Evolutionary conservation across 2,329 filamentous ascomycete species (phyloP).

Genomic region (Trichoderma atroviride): DNA sequence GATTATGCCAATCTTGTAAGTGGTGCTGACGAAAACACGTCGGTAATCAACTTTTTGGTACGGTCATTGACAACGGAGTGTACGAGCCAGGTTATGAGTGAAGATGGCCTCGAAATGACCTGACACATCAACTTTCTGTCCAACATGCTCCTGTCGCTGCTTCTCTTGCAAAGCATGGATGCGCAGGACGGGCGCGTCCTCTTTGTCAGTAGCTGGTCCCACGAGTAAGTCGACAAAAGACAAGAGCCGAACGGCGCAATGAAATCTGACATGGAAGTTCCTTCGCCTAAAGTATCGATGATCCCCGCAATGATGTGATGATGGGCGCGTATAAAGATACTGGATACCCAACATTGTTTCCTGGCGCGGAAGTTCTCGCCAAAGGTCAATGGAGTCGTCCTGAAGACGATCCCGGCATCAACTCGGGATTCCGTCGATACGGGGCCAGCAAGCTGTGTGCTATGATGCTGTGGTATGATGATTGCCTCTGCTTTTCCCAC

Average conservation of each 20-base stretch:
- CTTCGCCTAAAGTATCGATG: constrained; percentile 33
- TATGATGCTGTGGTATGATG: constrained; percentile 41
- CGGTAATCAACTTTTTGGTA: not conserved
- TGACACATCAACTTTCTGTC: constrained; percentile 42
- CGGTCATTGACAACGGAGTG: not conserved
- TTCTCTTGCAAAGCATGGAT: constrained; percentile 41
- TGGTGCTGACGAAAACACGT: not conserved
- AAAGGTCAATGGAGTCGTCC: constrained; percentile 41
- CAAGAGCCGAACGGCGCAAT: not conserved
- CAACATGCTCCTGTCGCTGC: constrained; percentile 37
- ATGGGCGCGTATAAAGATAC: constrained; percentile 33
- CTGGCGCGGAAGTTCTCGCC: constrained; percentile 38
- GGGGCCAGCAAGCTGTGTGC: constrained; percentile 45
- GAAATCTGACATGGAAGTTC: not conserved
- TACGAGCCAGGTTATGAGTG: constrained; percentile 33
- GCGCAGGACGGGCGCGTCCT: constrained; percentile 35
- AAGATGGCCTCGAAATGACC: constrained; percentile 38
- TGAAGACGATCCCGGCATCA: constrained; percentile 33
- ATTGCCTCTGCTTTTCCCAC: not conserved
- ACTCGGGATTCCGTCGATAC: constrained; percentile 41
- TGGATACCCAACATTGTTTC: constrained; percentile 35
- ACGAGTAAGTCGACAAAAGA: constrained; percentile 38
- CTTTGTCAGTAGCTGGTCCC: constrained; percentile 39
- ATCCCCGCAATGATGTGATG: constrained; percentile 34
- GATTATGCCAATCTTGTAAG: constrained; percentile 35